Percentiles rank a stretch among this genome's conserved stretches.
These are phyloP conservation scores for Ceriops decandra DNA, from an alignment of 345 rosid genomes.

Conservation along the genomic window DNA sequence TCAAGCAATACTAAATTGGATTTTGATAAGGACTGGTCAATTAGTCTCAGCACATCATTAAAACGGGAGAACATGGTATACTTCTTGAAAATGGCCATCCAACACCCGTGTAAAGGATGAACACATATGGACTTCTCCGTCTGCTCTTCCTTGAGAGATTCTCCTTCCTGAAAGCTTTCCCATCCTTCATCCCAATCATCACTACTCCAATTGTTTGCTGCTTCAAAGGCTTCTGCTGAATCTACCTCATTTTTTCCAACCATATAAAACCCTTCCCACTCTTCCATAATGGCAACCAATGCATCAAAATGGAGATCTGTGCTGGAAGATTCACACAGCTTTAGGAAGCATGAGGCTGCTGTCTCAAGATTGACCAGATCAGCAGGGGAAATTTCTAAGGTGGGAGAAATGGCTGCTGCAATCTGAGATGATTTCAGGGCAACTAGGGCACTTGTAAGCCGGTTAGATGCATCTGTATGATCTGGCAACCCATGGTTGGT, in stretches of 20 bases:
- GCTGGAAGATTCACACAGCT: conserved; percentile 49
- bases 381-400: conserved; percentile 63
- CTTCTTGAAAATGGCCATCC: conserved; percentile 60
- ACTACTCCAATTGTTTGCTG: conserved; percentile 61
- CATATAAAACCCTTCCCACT: conserved; percentile 83
- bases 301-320: conserved; percentile 49
- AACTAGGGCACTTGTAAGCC: conserved; percentile 72
- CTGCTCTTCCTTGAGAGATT: conserved; percentile 43
- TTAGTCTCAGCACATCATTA: conserved; percentile 43
- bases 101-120: conserved; percentile 80
- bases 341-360: conserved; percentile 66
- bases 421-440: conserved; percentile 92
- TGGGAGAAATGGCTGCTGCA: conserved; percentile 52
- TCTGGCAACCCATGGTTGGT: conserved; percentile 38
- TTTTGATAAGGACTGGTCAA: conserved; percentile 61
- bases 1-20: conserved; percentile 46
- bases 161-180: conserved; percentile 90
- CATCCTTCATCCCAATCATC: conserved; percentile 97
- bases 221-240: conserved; percentile 36
- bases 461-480: conserved; percentile 50
- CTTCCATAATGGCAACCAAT: conserved; percentile 64
- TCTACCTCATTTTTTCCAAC: conserved; percentile 37
- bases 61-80: conserved; percentile 31
- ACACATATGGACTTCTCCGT: conserved; percentile 25
- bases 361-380: conserved; percentile 53